These are phyloP conservation scores for Aotearoamyces nothofagi DNA, from an alignment of 2,329 filamentous ascomycete genomes.

Conservation along the genomic window DNA sequence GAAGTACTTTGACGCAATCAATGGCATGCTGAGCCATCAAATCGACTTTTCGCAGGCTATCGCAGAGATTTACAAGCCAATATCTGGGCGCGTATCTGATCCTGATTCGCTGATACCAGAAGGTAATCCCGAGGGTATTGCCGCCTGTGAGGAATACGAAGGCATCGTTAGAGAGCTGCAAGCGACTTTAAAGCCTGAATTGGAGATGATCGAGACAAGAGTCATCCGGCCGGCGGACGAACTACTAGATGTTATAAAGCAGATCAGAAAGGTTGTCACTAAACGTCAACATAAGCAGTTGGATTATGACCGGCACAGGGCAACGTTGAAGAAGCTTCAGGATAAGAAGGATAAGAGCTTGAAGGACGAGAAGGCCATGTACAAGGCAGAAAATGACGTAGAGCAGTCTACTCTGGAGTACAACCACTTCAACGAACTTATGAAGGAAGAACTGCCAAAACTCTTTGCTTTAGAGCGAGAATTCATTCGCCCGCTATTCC, in stretches of 20 bases:
- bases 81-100: conserved; percentile 89
- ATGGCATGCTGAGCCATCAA: conserved; percentile 93
- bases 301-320: conserved; percentile 81
- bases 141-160: conserved; percentile 94
- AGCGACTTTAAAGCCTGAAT: conserved; percentile 73
- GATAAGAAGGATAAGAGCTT: conserved; percentile 94
- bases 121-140: conserved; percentile 85
- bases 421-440: conserved; percentile 93
- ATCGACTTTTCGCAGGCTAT: conserved; percentile 97
- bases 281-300: conserved; percentile 98
- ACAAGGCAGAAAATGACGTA: conserved; percentile 84
- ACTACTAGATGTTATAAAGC: conserved; percentile 86
- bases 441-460: conserved; percentile 91
- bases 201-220: conserved; percentile 92
- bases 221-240: conserved; percentile 89
- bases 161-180: conserved; percentile 79
- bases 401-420: conserved; percentile 90
- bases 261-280: conserved; percentile 71
- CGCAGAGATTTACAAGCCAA: conserved; percentile 94
- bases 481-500: conserved; percentile 94
- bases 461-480: conserved; percentile 80
- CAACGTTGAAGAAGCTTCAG: conserved; percentile 79
- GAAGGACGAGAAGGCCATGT: conserved; percentile 95
- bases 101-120: conserved; percentile 68
- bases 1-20: conserved; percentile 96